phyloP scores from a whole-genome alignment of 148 eudicot genomes.

The Beta vulgaris region DNA sequence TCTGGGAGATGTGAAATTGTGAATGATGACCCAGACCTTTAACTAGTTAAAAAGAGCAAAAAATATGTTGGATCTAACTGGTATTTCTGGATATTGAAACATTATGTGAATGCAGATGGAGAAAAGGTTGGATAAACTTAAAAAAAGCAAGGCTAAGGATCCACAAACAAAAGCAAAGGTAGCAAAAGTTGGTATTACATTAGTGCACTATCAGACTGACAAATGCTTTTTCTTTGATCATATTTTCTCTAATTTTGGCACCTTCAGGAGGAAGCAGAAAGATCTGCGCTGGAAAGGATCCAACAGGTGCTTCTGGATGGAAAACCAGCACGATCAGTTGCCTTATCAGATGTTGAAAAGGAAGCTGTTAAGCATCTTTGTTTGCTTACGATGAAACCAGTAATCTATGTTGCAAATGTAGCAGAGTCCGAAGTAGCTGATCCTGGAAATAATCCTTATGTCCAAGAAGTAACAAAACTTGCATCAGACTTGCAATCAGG shows the following conservation, averaged over 20 bases:
- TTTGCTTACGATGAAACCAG: conserved; percentile 91
- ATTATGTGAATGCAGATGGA: conserved; percentile 80
- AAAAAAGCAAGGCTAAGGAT: conserved; percentile 76
- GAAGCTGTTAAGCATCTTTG: conserved; percentile 88
- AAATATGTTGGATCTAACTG: conserved; percentile 14
- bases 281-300: conserved; percentile 70
- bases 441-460: conserved; percentile 69
- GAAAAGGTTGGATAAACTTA: conserved; percentile 90
- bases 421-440: conserved; percentile 92
- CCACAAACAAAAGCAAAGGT: conserved; percentile 90
- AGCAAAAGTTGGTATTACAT: conserved; percentile 11
- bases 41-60: neutral
- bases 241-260: conserved; percentile 12
- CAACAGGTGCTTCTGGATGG: conserved; percentile 82
- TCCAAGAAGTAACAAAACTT: conserved; percentile 67
- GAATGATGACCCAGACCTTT: neutral
- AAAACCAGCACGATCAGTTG: conserved; percentile 92
- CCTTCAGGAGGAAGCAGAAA: conserved; percentile 96
- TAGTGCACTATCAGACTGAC: neutral
- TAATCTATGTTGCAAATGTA: conserved; percentile 92
- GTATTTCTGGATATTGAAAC: conserved; percentile 32
- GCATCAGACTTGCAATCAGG: conserved; percentile 84
- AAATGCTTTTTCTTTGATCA: neutral
- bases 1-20: neutral
- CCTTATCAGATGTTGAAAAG: conserved; percentile 71